Conservation (phyloP, 1,284 basidiomycete genomes). For the Marasmius fiardii region DNA sequence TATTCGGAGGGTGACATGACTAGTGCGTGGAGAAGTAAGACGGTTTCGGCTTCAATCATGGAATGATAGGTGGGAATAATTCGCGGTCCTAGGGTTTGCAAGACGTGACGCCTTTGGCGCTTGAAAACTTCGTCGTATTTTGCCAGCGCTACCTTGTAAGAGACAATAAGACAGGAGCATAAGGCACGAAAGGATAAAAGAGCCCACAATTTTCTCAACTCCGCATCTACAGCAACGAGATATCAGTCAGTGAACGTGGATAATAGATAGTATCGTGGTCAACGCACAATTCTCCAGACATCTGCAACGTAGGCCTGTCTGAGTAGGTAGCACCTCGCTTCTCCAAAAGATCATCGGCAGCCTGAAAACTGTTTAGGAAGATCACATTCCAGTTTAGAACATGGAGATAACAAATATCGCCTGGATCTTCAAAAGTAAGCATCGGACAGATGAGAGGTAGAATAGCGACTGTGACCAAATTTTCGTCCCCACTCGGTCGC, state of each 20-base stretch:
- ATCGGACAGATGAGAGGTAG: not conserved
- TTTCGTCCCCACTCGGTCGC: not conserved
- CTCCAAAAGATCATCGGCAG: conserved; percentile 44
- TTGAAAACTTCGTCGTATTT: conserved; percentile 42
- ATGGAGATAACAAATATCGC: conserved; percentile 23
- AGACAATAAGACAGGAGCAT: not conserved
- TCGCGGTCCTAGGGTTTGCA: conserved; percentile 38
- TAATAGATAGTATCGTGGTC: too few species aligned
- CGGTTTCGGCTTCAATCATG: conserved; percentile 36
- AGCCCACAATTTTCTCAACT: conserved; percentile 40
- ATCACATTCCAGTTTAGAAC: conserved; percentile 44
- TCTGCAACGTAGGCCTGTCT: conserved; percentile 44
- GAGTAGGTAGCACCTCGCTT: conserved; percentile 51
- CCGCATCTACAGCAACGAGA: conserved; percentile 29
- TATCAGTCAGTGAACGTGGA: not conserved
- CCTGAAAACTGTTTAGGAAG: conserved; percentile 44
- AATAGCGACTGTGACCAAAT: not conserved
- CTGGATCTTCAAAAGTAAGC: not conserved
- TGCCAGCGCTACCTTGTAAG: conserved; percentile 39
- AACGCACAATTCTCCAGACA: conserved; percentile 38
- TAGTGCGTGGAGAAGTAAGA: conserved; percentile 26
- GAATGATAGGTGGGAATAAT: conserved; percentile 39
- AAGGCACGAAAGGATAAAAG: not conserved
- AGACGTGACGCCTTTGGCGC: conserved; percentile 46
- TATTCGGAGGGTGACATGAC: conserved; percentile 27